Conservation (phyloP, 2,329 filamentous ascomycete genomes). For the Trichoderma polysporum region DNA sequence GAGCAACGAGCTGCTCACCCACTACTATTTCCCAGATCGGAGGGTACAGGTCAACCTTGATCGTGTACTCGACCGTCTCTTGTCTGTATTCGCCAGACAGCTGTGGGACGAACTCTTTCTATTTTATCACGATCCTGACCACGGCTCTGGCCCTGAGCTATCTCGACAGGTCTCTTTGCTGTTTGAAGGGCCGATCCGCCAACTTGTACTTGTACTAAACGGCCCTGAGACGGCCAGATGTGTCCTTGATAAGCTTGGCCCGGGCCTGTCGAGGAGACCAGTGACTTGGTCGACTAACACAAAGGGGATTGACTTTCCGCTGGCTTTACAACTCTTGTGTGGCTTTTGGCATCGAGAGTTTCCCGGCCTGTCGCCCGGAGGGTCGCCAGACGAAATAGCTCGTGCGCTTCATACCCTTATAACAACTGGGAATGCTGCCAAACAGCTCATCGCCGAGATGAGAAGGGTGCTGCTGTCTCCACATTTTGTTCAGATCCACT, state of each 20-base stretch:
- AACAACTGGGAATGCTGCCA: constrained; percentile 32
- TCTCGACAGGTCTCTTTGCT: constrained; percentile 35
- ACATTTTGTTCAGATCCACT: constrained; percentile 39
- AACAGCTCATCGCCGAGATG: constrained; percentile 32
- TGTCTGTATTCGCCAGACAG: constrained; percentile 34
- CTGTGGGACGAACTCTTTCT: constrained; percentile 40
- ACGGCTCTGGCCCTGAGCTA: constrained; percentile 28
- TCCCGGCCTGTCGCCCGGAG: constrained; percentile 35
- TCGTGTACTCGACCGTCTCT: constrained; percentile 37
- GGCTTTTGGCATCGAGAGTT: constrained; percentile 39
- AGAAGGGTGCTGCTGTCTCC: constrained; percentile 35
- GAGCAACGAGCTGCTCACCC: constrained; percentile 38
- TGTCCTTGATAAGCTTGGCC: constrained; percentile 37
- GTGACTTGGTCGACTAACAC: constrained; percentile 36
- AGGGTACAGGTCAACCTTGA: constrained; percentile 37
- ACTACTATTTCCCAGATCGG: constrained; percentile 39
- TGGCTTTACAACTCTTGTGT: constrained; percentile 38
- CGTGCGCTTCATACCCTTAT: constrained; percentile 33
- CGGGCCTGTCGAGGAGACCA: constrained; percentile 35
- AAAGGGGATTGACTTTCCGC: constrained; percentile 35
- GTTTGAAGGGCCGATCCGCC: constrained; percentile 40
- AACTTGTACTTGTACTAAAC: constrained; percentile 39
- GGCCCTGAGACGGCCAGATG: constrained; percentile 38
- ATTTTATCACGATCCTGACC: constrained; percentile 34
- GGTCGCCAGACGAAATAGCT: constrained; percentile 37